These are phyloP conservation scores for Dactylellina sp. DNA, from an alignment of 2,329 filamentous ascomycete genomes.

Conservation along the genomic window DNA sequence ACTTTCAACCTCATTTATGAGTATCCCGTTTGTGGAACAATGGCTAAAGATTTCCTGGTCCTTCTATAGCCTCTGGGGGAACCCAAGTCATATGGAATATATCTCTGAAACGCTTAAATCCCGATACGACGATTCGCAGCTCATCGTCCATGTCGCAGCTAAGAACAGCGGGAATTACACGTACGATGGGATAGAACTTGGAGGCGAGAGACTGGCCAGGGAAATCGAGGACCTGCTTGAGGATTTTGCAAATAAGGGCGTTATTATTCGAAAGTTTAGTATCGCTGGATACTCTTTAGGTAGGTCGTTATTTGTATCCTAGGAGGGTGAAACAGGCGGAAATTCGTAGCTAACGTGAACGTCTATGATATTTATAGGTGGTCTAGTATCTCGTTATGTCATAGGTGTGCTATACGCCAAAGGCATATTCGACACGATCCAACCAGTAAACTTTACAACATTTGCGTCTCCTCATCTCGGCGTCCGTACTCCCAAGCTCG, in stretches of 20 bases:
- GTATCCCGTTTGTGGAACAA: neutral
- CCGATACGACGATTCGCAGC: constrained; percentile 71
- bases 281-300: constrained; percentile 91
- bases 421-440: constrained; percentile 80
- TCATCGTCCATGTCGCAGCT: constrained; percentile 78
- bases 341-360: constrained; percentile 18
- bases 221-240: constrained; percentile 76
- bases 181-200: constrained; percentile 76
- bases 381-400: constrained; percentile 85
- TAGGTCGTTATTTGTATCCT: constrained; percentile 8
- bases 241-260: constrained; percentile 71
- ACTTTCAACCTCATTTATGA: too few species aligned
- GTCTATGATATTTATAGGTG: too few species aligned
- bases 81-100: constrained; percentile 77
- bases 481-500: constrained; percentile 76
- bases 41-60: constrained; percentile 38
- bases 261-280: constrained; percentile 82
- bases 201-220: constrained; percentile 75
- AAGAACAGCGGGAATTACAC: constrained; percentile 79
- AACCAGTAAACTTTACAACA: constrained; percentile 93
- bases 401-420: constrained; percentile 84
- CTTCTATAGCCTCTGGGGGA: constrained; percentile 76
- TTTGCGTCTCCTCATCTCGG: constrained; percentile 88
- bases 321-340: constrained; percentile 21
- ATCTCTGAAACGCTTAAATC: constrained; percentile 75